Base-by-base conservation (phyloP, 495 filamentous ascomycete genomes). In the Trichoderma erinaceum region DNA sequence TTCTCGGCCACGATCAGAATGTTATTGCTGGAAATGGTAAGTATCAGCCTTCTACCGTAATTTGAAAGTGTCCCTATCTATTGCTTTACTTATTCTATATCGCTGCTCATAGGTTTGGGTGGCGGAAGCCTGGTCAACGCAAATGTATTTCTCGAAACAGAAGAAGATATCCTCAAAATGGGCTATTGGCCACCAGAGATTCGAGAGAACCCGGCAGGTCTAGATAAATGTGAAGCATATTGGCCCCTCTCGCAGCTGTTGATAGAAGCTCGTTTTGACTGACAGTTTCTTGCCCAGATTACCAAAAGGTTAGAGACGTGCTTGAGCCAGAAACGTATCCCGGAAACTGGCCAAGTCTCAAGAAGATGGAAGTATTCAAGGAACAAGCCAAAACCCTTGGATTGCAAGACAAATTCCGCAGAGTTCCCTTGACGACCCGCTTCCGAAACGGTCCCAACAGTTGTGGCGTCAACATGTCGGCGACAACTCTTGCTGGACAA, bases 111-210 rank as follows among this genome's bases (percentile, higher is more conserved):
- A 86, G 85, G 84, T 6, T 85, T 90, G 38, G 88, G 86, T 44
- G 87, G 85, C 23, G 87, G 86, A 23, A 87, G 84, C 70, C 75
- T 91, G 6, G 81, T 90, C 32, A 90, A 90, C 69, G 85, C 87
- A 3, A 89, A 89, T 74, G 86, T 90, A 8, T 90, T 88, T 64
- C 78, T 89, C 48, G 79, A 83, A 71, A 85, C 85, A 15, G 87
- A 90, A 68, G 71, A 81, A 66, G 74, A 75, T 11, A 86, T 83
- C 3, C 73, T 89, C 48, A 68, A 72, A n/a, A 75, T 87, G 75
- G 79, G 81, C 25, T 74, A 79, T 27, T 90, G 87, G 88, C 87
- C 88, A 15, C 63, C 80, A 2, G 84, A 90, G 74, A 83, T 90
- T 13, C 73, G 82, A 35, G 65, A 83, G 0, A 71, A 86, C 18